Percentiles rank a stretch among this genome's conserved stretches.
These are phyloP conservation scores for Amylocarpus encephaloides DNA, from an alignment of 2,329 filamentous ascomycete genomes.

Conservation along the genomic window DNA sequence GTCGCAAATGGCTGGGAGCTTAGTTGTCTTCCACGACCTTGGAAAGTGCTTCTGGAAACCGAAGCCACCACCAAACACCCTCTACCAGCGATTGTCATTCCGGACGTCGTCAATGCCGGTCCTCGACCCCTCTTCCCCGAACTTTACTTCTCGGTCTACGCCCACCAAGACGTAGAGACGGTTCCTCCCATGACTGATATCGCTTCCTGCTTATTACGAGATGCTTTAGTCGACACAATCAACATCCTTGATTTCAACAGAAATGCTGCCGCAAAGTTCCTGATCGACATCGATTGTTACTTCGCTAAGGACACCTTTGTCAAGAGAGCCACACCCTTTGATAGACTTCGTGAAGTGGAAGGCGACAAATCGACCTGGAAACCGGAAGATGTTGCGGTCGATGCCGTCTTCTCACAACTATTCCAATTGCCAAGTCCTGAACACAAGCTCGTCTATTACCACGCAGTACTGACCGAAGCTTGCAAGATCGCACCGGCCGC, in stretches of 20 bases:
- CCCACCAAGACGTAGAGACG: slow-evolving; percentile 78
- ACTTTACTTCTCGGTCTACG: slow-evolving; percentile 88
- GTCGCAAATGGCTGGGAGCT: slow-evolving; percentile 69
- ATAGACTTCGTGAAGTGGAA: slow-evolving; percentile 70
- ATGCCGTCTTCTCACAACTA: slow-evolving; percentile 93
- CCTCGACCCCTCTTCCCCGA: slow-evolving; percentile 80
- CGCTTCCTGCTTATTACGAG: slow-evolving; percentile 75
- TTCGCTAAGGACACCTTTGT: slow-evolving; percentile 87
- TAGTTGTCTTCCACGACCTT: slow-evolving; percentile 60
- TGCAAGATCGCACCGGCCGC: slow-evolving; percentile 94
- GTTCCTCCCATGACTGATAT: slow-evolving; percentile 74
- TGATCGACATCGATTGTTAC: slow-evolving; percentile 93
- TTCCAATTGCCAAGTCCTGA: slow-evolving; percentile 81
- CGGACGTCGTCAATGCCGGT: slow-evolving; percentile 68
- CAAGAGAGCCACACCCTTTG: slow-evolving; percentile 87
- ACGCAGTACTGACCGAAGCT: slow-evolving; percentile 86
- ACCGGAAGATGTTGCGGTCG: slow-evolving; percentile 93
- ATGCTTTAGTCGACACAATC: slow-evolving; percentile 84
- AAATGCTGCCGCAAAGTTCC: slow-evolving; percentile 74
- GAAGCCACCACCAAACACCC: slow-evolving; percentile 64
- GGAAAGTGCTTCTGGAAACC: slow-evolving; percentile 57
- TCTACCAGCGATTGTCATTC: slow-evolving; percentile 70
- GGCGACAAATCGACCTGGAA: slow-evolving; percentile 77
- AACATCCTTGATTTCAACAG: slow-evolving; percentile 92
- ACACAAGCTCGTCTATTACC: slow-evolving; percentile 95